These are phyloP conservation scores for Exserohilum turcica DNA, from an alignment of 2,329 filamentous ascomycete genomes.

Conservation along the genomic window DNA sequence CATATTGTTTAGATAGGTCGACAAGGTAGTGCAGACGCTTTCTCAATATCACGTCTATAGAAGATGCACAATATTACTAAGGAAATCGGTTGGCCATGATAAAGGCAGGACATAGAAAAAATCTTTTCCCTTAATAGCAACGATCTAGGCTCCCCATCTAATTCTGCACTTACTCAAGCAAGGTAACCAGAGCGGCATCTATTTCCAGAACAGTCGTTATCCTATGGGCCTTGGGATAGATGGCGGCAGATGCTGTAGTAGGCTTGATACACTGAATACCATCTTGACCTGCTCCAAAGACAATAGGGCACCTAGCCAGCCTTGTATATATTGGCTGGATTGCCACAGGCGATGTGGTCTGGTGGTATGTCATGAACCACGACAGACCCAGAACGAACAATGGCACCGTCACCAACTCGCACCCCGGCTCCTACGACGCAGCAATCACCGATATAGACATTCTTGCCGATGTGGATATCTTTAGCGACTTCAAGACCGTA, in stretches of 20 bases:
- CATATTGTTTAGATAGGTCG: neutral
- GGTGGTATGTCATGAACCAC: conserved; percentile 58
- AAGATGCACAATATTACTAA: neutral
- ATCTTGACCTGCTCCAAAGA: neutral
- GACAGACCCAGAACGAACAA: conserved; percentile 59
- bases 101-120: neutral
- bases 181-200: neutral
- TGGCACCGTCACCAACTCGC: conserved; percentile 59
- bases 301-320: conserved; percentile 2
- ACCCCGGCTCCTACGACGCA: conserved; percentile 63
- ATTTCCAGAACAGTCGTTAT: neutral
- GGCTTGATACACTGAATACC: neutral
- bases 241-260: neutral
- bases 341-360: conserved; percentile 53
- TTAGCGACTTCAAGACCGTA: neutral
- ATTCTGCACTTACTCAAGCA: neutral
- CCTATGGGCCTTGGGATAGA: neutral
- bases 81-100: neutral
- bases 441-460: conserved; percentile 63
- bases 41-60: neutral
- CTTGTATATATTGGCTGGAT: conserved; percentile 40
- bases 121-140: too few species aligned
- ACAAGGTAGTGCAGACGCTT: neutral
- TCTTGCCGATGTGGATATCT: neutral
- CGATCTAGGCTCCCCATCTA: neutral